These are phyloP conservation scores for Oryza meyeriana DNA, from an alignment of 176 grass and related monocot species.

Conservation along the genomic window DNA sequence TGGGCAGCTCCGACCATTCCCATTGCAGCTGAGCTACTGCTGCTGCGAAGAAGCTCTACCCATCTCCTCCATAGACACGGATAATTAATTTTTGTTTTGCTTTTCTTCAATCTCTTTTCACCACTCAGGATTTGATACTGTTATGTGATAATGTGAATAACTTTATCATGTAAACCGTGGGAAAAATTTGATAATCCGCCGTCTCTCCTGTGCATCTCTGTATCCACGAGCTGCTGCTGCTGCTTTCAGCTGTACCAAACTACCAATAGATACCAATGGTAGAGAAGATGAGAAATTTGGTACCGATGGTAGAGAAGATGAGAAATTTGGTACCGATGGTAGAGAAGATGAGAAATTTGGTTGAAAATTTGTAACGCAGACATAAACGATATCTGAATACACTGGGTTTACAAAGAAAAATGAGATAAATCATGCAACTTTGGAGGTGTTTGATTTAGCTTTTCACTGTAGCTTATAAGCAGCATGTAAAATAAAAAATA, in stretches of 20 bases:
- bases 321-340: constrained; percentile 6
- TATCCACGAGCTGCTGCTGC: not conserved
- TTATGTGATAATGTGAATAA: constrained; percentile 48
- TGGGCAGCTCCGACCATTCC: not conserved
- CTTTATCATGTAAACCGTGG: constrained; percentile 31
- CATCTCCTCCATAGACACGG: constrained; percentile 32
- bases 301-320: too few relatives aligned
- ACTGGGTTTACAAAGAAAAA: not conserved
- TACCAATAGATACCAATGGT: constrained; percentile 4
- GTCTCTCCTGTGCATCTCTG: not conserved
- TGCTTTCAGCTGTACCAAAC: not conserved
- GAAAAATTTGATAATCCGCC: not conserved
- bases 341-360: constrained; percentile 9
- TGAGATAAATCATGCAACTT: not conserved
- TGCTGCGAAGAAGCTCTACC: not conserved
- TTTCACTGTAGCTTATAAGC: too few relatives aligned
- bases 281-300: constrained; percentile 9
- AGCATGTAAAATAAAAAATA: too few relatives aligned
- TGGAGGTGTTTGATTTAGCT: too few relatives aligned
- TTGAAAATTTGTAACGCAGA: not conserved
- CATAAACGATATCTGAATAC: not conserved
- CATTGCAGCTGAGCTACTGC: not conserved
- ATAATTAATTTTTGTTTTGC: not conserved
- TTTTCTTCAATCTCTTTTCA: not conserved
- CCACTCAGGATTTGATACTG: constrained; percentile 32